Conservation (phyloP, 2,329 filamentous ascomycete species). For the Cladosporium sp. region DNA sequence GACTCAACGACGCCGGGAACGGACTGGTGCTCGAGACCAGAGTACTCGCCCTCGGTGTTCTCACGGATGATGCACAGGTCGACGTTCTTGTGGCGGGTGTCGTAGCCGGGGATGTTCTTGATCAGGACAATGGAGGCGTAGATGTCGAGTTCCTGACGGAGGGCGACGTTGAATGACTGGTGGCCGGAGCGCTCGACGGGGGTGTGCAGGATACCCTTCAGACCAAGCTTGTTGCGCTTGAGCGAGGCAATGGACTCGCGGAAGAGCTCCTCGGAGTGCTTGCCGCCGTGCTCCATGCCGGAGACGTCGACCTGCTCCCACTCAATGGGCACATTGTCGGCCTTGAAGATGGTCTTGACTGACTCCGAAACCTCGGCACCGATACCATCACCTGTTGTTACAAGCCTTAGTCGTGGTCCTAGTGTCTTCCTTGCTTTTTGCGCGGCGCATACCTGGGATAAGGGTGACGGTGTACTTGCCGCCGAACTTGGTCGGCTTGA, state of each 20-base stretch:
- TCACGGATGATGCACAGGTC: slow-evolving; percentile 99
- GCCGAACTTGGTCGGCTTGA: slow-evolving; percentile 98
- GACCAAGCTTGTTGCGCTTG: slow-evolving; percentile 95
- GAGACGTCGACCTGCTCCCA: slow-evolving; percentile 98
- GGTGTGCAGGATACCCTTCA: slow-evolving; percentile 98
- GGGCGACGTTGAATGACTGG: slow-evolving; percentile 98
- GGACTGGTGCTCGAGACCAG: slow-evolving; percentile 96
- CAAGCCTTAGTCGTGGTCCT: slow-evolving; percentile 5
- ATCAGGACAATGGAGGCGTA: slow-evolving; percentile 96
- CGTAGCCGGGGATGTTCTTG: slow-evolving; percentile 99
- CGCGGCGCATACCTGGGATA: slow-evolving; percentile 69
- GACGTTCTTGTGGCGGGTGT: slow-evolving; percentile 94
- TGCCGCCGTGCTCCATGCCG: slow-evolving; percentile 78
- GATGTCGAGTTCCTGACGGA: slow-evolving; percentile 98
- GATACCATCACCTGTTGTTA: slow-evolving; percentile 73
- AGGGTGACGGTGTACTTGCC: slow-evolving; percentile 99
- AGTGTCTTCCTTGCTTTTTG: slow-evolving; percentile 6
- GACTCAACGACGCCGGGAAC: slow-evolving; percentile 96
- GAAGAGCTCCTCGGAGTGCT: slow-evolving; percentile 92
- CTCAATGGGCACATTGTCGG: slow-evolving; percentile 96
- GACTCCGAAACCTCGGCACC: slow-evolving; percentile 96
- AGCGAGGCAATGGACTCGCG: slow-evolving; percentile 91
- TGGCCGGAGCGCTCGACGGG: slow-evolving; percentile 95
- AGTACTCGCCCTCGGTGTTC: slow-evolving; percentile 99
- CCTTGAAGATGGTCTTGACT: slow-evolving; percentile 99